Base-by-base conservation (phyloP, 2,329 filamentous ascomycete genomes). In the Biscogniauxia mediterranea region DNA sequence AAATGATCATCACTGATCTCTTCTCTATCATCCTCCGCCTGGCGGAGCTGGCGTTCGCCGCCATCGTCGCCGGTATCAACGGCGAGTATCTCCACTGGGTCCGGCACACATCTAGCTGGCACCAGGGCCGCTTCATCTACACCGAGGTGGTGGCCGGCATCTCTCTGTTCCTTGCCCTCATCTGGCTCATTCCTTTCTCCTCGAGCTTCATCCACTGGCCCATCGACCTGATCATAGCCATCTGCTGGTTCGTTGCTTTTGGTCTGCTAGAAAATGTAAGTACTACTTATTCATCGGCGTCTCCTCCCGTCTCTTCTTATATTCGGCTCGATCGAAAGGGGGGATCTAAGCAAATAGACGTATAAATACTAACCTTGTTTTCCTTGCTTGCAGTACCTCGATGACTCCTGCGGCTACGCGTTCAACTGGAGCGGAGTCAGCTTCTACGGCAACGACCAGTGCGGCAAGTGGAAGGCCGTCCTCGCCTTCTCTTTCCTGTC, bases 111-210 rank as follows among this genome's bases (percentile, higher is more conserved):
- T 79, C 81, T 57, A 75, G 79, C 61, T 87, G 84, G 81, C 77
- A 80, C 19, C 77, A 84, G 49, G 86, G 82, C 42, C 87, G 90
- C 60, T 87, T 89, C 78, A 91, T 93, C 76, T 93, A 92, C 79
- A 85, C 89, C 53, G 85, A 90, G 70, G 85, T 91, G 19, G 82
- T 93, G 49, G 88, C 91, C 2, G 87, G 81, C 20, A 70, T 93
- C 19, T 85, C 87, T 13, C 85, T 93, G 58, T 74, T 93, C 50
- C 78, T 91, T n/a, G 80, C 85, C 5, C 76, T 93, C 25, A 73
- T 93, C 64, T 91, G 89, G 85, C 80, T 93, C 26, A 80, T 93
- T 50, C 91, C 91, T 1, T 90, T 91, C 71, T 83, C 85, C 1
- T 78, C 79, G 56, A 83, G 81, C 54, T 91, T 93, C 75, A 81